Conservation (phyloP, 2,329 filamentous ascomycete species). For the Dryadomyces quercivorus region DNA sequence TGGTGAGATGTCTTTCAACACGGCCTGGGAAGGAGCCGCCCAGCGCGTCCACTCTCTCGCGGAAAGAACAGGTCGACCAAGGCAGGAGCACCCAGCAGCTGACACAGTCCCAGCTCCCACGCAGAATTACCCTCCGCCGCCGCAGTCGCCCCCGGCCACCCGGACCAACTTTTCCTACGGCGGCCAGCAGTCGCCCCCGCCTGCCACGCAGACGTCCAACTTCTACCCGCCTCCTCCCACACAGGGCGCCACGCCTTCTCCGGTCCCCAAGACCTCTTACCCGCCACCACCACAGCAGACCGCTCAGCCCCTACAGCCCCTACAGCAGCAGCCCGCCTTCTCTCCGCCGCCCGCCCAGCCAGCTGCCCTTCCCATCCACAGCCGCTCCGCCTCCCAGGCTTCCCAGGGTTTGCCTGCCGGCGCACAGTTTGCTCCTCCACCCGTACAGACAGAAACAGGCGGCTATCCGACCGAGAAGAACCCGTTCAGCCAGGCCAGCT, state of each 20-base stretch:
- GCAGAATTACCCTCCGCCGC: conserved; percentile 22
- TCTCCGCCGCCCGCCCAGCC: conserved; percentile 15
- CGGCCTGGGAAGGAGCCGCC: background rate
- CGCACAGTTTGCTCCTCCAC: conserved; percentile 19
- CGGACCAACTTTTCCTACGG: conserved; percentile 24
- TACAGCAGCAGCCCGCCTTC: conserved; percentile 17
- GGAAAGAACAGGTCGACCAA: no score
- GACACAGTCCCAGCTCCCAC: conserved; percentile 1
- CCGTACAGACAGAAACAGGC: conserved; percentile 11
- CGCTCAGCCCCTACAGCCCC: background rate
- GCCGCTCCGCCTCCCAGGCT: conserved; percentile 19
- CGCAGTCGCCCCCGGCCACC: conserved; percentile 23
- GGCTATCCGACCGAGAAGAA: conserved; percentile 21
- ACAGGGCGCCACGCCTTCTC: conserved; percentile 14
- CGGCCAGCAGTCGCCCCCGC: conserved; percentile 17
- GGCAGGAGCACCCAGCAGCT: background rate
- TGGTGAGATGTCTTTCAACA: background rate
- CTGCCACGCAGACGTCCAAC: conserved; percentile 8
- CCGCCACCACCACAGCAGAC: conserved; percentile 19
- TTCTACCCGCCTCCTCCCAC: conserved; percentile 22
- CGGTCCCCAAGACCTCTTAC: conserved; percentile 20
- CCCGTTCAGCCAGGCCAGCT: background rate
- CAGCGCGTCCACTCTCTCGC: no score
- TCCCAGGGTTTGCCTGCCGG: conserved; percentile 12
- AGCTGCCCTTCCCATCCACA: conserved; percentile 23